Evolutionary conservation across 352 stramenopile species (phyloP).

Genomic region (Stramenopiles sp.): DNA sequence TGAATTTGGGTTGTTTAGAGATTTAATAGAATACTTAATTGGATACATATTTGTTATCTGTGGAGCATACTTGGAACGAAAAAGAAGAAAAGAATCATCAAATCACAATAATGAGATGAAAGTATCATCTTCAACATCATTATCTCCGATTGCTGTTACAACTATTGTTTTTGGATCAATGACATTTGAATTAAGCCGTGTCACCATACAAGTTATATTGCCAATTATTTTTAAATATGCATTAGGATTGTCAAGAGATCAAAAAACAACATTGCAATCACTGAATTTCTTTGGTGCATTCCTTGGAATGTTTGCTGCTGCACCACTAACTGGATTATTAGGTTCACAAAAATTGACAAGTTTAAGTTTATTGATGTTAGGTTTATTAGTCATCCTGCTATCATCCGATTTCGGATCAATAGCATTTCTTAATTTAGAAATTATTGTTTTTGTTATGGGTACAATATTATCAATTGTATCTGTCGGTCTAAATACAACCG

Average conservation of each 20-base stretch:
- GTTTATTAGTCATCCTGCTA: not conserved
- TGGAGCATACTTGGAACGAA: not conserved
- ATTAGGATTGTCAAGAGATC: not conserved
- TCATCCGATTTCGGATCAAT: not conserved
- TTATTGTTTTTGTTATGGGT: not conserved
- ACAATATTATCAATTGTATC: not conserved
- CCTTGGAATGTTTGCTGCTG: not conserved
- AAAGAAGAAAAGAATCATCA: no score
- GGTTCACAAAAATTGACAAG: not conserved
- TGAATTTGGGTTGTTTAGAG: conserved; percentile 4
- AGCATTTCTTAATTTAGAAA: not conserved
- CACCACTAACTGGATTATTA: not conserved
- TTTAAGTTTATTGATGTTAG: not conserved
- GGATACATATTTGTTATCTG: not conserved
- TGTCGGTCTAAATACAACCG: not conserved
- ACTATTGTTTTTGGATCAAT: not conserved
- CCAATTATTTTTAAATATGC: not conserved
- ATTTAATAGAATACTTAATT: not conserved
- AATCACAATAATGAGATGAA: not conserved
- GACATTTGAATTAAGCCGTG: not conserved
- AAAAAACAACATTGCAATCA: not conserved
- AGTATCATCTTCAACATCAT: not conserved
- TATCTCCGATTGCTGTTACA: not conserved
- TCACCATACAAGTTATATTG: not conserved
- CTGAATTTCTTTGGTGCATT: not conserved